Percentiles rank a stretch among this genome's conserved stretches.
Evolutionary conservation across 352 stramenopile genomes (phyloP).

Genomic region (Globisporangium sylvaticum): DNA sequence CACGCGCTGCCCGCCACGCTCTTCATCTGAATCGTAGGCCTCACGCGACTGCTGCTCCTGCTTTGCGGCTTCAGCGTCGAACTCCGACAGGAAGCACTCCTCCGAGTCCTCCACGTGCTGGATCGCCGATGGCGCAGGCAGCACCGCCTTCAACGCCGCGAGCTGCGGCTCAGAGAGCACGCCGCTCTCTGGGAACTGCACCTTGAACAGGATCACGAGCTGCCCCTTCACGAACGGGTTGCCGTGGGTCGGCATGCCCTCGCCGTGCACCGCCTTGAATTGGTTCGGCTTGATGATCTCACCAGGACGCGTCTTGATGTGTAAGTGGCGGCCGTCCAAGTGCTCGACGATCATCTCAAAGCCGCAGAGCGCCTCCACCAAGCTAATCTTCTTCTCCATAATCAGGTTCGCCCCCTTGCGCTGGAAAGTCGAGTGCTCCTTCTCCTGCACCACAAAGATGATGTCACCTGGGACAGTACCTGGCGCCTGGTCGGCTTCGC

Average conservation of each 20-base stretch:
- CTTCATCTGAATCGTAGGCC: constrained; percentile 91
- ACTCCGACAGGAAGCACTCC: constrained; percentile 89
- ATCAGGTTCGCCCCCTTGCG: constrained; percentile 96
- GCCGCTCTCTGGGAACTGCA: constrained; percentile 94
- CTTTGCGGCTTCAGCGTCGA: constrained; percentile 90
- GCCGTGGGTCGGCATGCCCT: constrained; percentile 97
- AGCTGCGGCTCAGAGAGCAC: constrained; percentile 85
- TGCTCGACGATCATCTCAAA: constrained; percentile 92
- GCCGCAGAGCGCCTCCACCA: constrained; percentile 92
- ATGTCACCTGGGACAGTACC: constrained; percentile 91
- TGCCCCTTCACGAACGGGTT: constrained; percentile 98
- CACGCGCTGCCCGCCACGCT: constrained; percentile 87
- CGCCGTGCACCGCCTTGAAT: constrained; percentile 93
- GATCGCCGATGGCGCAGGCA: constrained; percentile 53
- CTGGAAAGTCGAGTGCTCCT: constrained; percentile 95
- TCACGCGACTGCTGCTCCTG: constrained; percentile 66
- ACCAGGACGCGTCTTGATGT: constrained; percentile 91
- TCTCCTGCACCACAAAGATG: constrained; percentile 98
- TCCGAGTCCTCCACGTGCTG: constrained; percentile 50
- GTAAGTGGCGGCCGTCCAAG: constrained; percentile 89
- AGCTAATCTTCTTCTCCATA: constrained; percentile 93
- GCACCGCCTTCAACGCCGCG: constrained; percentile 54
- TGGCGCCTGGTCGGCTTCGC: constrained; percentile 95
- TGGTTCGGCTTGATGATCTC: constrained; percentile 92
- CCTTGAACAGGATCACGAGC: constrained; percentile 97